A percentile compares a stretch with the other conserved stretches of the same genome.
Conservation (phyloP, 306 rosid genomes). For the Fragaria nilgerrensis region DNA sequence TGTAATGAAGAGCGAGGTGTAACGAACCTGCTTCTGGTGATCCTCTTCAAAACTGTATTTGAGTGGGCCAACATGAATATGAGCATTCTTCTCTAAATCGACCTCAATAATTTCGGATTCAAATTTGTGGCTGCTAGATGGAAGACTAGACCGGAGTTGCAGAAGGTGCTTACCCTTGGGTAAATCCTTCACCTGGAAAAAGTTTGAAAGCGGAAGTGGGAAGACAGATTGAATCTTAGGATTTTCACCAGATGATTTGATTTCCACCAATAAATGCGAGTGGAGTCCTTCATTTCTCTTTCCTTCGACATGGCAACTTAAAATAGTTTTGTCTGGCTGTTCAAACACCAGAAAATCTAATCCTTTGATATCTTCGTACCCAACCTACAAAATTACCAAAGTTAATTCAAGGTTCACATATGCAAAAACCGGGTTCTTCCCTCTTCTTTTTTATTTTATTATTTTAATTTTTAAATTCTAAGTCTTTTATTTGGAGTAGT, state of each 20-base stretch:
- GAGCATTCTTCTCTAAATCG: conserved; percentile 69
- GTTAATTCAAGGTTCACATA: conserved; percentile 24
- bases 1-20: not conserved
- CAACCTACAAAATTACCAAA: conserved; percentile 58
- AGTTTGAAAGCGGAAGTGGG: conserved; percentile 87
- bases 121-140: conserved; percentile 63
- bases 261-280: conserved; percentile 73
- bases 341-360: conserved; percentile 91
- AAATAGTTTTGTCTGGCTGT: conserved; percentile 85
- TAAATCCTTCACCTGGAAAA: conserved; percentile 87
- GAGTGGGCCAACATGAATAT: conserved; percentile 83
- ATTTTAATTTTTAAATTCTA: not conserved
- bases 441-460: not conserved
- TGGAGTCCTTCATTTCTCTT: conserved; percentile 64
- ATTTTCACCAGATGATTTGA: conserved; percentile 71
- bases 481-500: not conserved
- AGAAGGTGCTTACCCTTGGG: conserved; percentile 83
- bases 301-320: conserved; percentile 94
- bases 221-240: conserved; percentile 62
- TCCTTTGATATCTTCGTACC: conserved; percentile 68
- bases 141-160: conserved; percentile 69
- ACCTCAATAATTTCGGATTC: conserved; percentile 81
- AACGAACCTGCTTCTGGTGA: conserved; percentile 76
- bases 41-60: conserved; percentile 59
- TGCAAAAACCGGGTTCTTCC: not conserved